Conservation (phyloP, 1,284 basidiomycete genomes). For the Trametes sp. region DNA sequence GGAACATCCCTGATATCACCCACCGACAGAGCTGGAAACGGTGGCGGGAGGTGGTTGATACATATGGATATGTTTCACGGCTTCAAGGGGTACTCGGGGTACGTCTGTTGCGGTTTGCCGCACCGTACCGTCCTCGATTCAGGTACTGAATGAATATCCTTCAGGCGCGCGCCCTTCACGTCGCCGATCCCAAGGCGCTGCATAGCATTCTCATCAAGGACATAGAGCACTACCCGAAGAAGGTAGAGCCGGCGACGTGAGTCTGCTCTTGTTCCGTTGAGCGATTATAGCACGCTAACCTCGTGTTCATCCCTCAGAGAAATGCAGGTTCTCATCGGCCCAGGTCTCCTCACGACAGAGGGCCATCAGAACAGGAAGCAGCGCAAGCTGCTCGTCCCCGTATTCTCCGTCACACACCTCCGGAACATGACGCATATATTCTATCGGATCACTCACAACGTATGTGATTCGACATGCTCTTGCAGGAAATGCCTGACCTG, state of each 20-base stretch:
- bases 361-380: constrained; percentile 25
- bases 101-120: too few species aligned
- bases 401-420: constrained; percentile 27
- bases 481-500: background rate
- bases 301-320: background rate
- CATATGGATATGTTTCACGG: constrained; percentile 32
- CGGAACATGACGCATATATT: constrained; percentile 24
- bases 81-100: constrained; percentile 20
- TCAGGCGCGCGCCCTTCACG: constrained; percentile 20
- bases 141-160: background rate
- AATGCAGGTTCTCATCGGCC: constrained; percentile 19
- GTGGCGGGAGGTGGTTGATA: constrained; percentile 18
- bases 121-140: background rate
- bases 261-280: background rate
- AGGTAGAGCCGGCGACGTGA: constrained; percentile 4
- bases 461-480: background rate
- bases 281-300: background rate
- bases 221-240: constrained; percentile 28
- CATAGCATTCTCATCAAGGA: constrained; percentile 50
- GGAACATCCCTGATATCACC: constrained; percentile 21
- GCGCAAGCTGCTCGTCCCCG: constrained; percentile 28
- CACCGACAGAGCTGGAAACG: constrained; percentile 26
- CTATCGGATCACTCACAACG: constrained; percentile 22
- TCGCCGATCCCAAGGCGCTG: constrained; percentile 44
- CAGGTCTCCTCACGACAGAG: constrained; percentile 18